Evolutionary conservation across 345 rosid genomes (phyloP).

Genomic region (Rubroshorea leprosula): DNA sequence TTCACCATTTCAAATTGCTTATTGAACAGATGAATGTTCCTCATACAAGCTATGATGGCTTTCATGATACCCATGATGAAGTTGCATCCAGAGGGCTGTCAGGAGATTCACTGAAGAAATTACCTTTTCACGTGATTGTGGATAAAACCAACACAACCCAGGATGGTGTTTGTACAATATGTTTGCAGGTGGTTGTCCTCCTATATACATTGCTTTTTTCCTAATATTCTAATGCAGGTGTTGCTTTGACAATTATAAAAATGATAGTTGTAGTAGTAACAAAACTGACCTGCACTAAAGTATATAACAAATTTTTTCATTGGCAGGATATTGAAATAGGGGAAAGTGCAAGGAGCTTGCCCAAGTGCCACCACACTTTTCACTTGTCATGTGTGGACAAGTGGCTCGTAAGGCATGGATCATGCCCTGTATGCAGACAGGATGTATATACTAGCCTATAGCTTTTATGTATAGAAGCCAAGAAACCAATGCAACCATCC

Average conservation of each 20-base stretch:
- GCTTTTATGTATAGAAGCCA: constrained; percentile 7
- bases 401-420: constrained; percentile 69
- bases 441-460: constrained; percentile 27
- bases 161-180: constrained; percentile 52
- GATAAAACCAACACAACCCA: constrained; percentile 40
- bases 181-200: constrained; percentile 48
- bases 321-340: constrained; percentile 54
- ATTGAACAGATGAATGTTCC: constrained; percentile 37
- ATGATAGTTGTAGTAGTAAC: no score
- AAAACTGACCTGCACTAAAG: no score
- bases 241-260: no score
- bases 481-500: no score
- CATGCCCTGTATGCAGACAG: constrained; percentile 74
- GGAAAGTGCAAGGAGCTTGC: constrained; percentile 61
- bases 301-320: background rate
- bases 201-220: no score
- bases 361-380: constrained; percentile 57
- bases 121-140: constrained; percentile 53
- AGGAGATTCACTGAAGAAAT: constrained; percentile 46
- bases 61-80: constrained; percentile 33
- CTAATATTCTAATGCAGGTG: no score
- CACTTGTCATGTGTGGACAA: constrained; percentile 72
- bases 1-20: no score
- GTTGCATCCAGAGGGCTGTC: constrained; percentile 50
- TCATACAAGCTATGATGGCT: constrained; percentile 34